These are phyloP conservation scores for Cubamyces lactineus DNA, from an alignment of 768 basidiomycete genomes.

Conservation along the genomic window DNA sequence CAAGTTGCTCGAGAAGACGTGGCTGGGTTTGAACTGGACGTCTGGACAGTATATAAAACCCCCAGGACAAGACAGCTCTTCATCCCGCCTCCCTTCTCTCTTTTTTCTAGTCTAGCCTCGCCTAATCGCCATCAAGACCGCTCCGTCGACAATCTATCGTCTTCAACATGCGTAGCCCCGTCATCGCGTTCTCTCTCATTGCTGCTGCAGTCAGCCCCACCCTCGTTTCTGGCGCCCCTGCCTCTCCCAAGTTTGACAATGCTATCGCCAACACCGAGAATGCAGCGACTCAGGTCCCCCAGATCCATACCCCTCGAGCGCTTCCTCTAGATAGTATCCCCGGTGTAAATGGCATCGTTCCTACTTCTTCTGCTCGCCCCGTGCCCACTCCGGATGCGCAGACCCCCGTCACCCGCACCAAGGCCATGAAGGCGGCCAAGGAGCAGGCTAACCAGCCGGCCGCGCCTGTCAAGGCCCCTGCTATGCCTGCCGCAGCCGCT, in stretches of 20 bases:
- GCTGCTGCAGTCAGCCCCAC: slow-evolving; percentile 36
- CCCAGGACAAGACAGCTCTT: neutral
- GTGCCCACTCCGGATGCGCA: neutral
- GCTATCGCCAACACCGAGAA: slow-evolving; percentile 18
- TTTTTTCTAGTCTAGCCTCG: slow-evolving; percentile 31
- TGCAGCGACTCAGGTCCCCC: neutral
- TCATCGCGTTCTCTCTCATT: slow-evolving; percentile 36
- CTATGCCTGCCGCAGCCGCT: neutral
- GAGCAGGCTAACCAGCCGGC: slow-evolving; percentile 4
- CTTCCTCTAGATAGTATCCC: neutral
- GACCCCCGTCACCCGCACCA: slow-evolving; percentile 15
- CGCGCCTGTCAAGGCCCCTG: slow-evolving; percentile 3
- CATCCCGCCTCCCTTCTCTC: slow-evolving; percentile 27
- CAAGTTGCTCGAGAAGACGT: slow-evolving; percentile 29
- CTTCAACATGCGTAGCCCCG: slow-evolving; percentile 37
- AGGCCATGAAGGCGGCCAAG: slow-evolving; percentile 21
- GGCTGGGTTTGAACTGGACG: slow-evolving; percentile 30
- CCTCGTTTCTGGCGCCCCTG: slow-evolving; percentile 34
- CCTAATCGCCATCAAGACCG: slow-evolving; percentile 30
- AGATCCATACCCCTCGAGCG: slow-evolving; percentile 3
- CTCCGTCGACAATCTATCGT: slow-evolving; percentile 17
- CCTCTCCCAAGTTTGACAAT: slow-evolving; percentile 28
- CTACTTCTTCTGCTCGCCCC: neutral
- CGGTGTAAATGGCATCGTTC: neutral
- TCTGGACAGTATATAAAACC: slow-evolving; percentile 26